phyloP scores from a whole-genome alignment of 176 grass and related monocot genomes.

The Stipa capillata region DNA sequence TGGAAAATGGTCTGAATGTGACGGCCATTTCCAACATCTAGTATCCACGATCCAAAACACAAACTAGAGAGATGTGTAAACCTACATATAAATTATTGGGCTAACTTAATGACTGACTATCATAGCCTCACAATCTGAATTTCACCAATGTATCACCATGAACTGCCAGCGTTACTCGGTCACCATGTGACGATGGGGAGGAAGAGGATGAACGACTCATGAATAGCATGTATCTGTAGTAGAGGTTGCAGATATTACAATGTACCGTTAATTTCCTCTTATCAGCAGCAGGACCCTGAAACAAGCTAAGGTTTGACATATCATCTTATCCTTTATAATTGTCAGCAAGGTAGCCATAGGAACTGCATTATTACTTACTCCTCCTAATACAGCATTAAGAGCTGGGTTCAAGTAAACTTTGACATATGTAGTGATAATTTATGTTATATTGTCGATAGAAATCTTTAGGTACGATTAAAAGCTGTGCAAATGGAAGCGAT shows the following conservation, averaged over 20 bases:
- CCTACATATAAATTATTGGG: conserved; percentile 31
- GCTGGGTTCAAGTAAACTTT: conserved; percentile 53
- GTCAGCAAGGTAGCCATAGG: conserved; percentile 14
- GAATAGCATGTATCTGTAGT: not conserved
- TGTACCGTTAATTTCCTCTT: conserved; percentile 25
- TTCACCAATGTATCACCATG: too few relatives aligned
- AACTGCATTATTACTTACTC: conserved; percentile 43
- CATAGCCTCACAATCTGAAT: conserved; percentile 12
- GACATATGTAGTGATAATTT: conserved; percentile 34
- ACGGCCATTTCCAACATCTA: not conserved
- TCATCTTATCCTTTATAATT: conserved; percentile 23
- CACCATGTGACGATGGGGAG: not conserved
- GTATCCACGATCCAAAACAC: conserved; percentile 11
- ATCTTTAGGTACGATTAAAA: conserved; percentile 27
- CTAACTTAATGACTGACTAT: conserved; percentile 4
- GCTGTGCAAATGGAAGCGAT: conserved; percentile 22
- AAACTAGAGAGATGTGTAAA: not conserved
- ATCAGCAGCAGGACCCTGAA: conserved; percentile 47
- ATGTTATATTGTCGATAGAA: conserved; percentile 42
- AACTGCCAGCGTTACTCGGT: too few relatives aligned
- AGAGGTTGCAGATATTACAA: conserved; percentile 33
- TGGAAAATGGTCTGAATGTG: not conserved
- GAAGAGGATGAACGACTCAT: conserved; percentile 14
- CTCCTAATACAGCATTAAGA: conserved; percentile 34
- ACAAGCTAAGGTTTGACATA: conserved; percentile 31